A percentile compares a stretch with the other conserved stretches of the same genome.
Evolutionary conservation across 805 yeast genomes (phyloP).

Genomic region (Naumovozyma castellii): DNA sequence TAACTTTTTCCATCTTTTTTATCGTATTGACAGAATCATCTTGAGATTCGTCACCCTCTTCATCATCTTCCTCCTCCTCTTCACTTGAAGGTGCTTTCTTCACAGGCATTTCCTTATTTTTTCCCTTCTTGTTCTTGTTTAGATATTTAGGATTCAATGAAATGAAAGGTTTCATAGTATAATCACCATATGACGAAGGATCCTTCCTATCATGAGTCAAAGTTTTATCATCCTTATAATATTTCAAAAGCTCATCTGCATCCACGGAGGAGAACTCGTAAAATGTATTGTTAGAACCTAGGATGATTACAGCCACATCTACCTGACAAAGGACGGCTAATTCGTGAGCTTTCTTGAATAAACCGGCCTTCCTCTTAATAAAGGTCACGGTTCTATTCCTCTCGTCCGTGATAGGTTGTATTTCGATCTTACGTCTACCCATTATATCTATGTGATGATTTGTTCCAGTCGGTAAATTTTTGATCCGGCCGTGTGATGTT

Average conservation of each 20-base stretch:
- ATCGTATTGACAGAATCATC: slow-evolving; percentile 9
- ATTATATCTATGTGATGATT: slow-evolving; percentile 37
- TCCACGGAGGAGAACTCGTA: slow-evolving; percentile 80
- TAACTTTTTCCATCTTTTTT: background rate
- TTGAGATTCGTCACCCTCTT: slow-evolving; percentile 5
- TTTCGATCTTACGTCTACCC: slow-evolving; percentile 97
- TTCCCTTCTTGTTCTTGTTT: background rate
- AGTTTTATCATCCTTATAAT: slow-evolving; percentile 29
- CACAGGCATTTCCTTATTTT: background rate
- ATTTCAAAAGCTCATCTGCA: slow-evolving; percentile 39
- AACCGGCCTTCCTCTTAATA: slow-evolving; percentile 88
- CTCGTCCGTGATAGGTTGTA: slow-evolving; percentile 84
- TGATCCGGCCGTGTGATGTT: background rate
- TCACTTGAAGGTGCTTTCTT: slow-evolving; percentile 3
- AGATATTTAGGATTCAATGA: slow-evolving; percentile 5
- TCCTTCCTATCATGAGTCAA: slow-evolving; percentile 47
- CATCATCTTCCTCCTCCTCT: slow-evolving; percentile 3
- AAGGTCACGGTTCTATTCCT: slow-evolving; percentile 64
- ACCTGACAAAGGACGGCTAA: slow-evolving; percentile 85
- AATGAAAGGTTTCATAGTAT: slow-evolving; percentile 30
- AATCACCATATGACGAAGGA: slow-evolving; percentile 59
- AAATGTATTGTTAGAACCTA: slow-evolving; percentile 72
- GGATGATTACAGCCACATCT: slow-evolving; percentile 80
- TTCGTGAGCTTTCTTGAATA: slow-evolving; percentile 57
- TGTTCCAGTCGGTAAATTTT: too few species aligned